These are phyloP conservation scores for Crucihimalaya himalaica DNA, from an alignment of 345 rosid genomes.

Conservation along the genomic window DNA sequence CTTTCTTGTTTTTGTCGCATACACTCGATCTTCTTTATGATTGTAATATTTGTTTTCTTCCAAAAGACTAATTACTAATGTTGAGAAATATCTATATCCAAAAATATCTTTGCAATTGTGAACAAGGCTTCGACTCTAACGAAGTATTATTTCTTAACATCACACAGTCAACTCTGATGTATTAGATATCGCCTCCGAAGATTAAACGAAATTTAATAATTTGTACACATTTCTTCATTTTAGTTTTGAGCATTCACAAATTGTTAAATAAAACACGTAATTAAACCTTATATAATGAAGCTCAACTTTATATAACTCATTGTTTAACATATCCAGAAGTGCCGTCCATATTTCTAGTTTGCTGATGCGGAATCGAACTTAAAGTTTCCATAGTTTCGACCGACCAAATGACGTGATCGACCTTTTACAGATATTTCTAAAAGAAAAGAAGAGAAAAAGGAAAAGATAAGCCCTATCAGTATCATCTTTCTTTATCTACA, in stretches of 20 bases:
- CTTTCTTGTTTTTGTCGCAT: conserved; percentile 26
- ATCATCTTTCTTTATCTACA: conserved; percentile 21
- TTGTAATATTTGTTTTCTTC: conserved; percentile 9
- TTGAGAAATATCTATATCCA: neutral
- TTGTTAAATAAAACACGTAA: too few species aligned
- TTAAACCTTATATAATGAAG: neutral
- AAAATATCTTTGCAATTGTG: neutral
- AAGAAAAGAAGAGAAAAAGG: neutral
- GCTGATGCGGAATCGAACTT: neutral
- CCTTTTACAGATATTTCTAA: neutral
- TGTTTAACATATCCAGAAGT: neutral
- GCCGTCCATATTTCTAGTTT: neutral
- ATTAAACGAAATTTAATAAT: too few species aligned
- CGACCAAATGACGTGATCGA: neutral
- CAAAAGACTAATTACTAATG: neutral
- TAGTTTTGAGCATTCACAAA: too few species aligned
- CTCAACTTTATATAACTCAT: neutral
- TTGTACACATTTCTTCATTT: neutral
- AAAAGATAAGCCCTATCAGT: conserved; percentile 8
- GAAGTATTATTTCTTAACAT: too few species aligned
- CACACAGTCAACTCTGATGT: too few species aligned
- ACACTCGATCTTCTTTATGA: too few species aligned
- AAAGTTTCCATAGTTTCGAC: conserved; percentile 2
- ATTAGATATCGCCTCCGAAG: too few species aligned
- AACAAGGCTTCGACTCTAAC: neutral